phyloP scores from a whole-genome alignment of 2,329 filamentous ascomycete genomes.

The Lithohypha guttulata region DNA sequence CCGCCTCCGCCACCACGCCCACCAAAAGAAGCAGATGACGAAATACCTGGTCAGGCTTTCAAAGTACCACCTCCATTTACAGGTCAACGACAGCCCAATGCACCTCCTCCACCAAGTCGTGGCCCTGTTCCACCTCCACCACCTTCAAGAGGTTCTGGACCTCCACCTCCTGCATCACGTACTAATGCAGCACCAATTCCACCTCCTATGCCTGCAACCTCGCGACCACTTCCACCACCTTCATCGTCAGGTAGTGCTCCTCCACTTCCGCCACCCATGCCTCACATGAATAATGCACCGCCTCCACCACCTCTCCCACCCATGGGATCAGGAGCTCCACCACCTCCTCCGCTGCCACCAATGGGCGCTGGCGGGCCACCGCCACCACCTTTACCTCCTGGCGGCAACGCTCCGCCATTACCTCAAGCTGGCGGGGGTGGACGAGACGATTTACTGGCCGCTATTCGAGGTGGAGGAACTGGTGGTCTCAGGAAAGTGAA shows the following conservation, averaged over 20 bases:
- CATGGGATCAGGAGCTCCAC: slow-evolving; percentile 18
- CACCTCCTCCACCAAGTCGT: slow-evolving; percentile 55
- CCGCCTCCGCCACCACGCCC: slow-evolving; percentile 60
- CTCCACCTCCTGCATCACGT: slow-evolving; percentile 38
- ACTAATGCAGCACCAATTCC: slow-evolving; percentile 34
- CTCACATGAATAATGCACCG: slow-evolving; percentile 29
- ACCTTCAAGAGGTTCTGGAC: slow-evolving; percentile 38
- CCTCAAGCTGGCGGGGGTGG: slow-evolving; percentile 28
- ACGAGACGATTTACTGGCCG: slow-evolving; percentile 35
- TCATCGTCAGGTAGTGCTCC: slow-evolving; percentile 31
- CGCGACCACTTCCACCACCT: slow-evolving; percentile 32
- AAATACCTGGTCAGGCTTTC: slow-evolving; percentile 49
- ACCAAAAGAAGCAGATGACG: slow-evolving; percentile 61
- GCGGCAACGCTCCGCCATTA: slow-evolving; percentile 34
- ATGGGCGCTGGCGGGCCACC: slow-evolving; percentile 22
- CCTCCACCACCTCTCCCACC: slow-evolving; percentile 25
- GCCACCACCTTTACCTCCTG: slow-evolving; percentile 40
- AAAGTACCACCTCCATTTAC: slow-evolving; percentile 71
- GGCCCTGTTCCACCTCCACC: slow-evolving; percentile 55
- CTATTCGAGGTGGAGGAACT: slow-evolving; percentile 45
- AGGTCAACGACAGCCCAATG: slow-evolving; percentile 50
- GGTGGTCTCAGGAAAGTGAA: slow-evolving; percentile 37
- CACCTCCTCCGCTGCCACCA: slow-evolving; percentile 31
- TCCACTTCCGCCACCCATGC: slow-evolving; percentile 38
- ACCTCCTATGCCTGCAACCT: slow-evolving; percentile 30